These are phyloP conservation scores for Aspergillus homomorphus DNA, from an alignment of 495 filamentous ascomycete genomes.

Conservation along the genomic window DNA sequence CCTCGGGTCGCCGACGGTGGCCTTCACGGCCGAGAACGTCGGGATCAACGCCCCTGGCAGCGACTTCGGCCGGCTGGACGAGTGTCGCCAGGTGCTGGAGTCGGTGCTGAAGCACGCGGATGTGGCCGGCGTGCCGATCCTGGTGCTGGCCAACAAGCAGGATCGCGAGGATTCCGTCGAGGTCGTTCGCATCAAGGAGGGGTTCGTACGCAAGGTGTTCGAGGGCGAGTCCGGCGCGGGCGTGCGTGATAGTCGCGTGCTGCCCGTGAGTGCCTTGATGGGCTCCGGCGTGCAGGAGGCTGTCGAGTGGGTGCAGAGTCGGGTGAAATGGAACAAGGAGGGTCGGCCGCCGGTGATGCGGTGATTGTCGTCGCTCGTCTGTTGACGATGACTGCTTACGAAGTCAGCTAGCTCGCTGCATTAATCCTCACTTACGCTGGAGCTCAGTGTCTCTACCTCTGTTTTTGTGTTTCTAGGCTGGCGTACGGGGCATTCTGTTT, in stretches of 20 bases:
- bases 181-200: conserved; percentile 95
- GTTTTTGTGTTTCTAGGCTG: background rate
- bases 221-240: conserved; percentile 84
- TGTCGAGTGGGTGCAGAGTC: conserved; percentile 87
- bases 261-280: conserved; percentile 87
- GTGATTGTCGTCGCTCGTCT: conserved; percentile 35
- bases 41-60: conserved; percentile 47
- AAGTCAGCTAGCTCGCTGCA: background rate
- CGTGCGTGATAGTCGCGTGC: conserved; percentile 82
- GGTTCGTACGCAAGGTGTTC: conserved; percentile 87
- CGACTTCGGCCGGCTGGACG: conserved; percentile 68
- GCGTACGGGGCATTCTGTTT: background rate
- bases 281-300: conserved; percentile 91
- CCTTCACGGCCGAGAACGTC: conserved; percentile 36
- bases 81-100: conserved; percentile 86
- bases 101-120: conserved; percentile 77
- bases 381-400: background rate
- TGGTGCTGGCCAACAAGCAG: conserved; percentile 96
- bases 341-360: conserved; percentile 87
- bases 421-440: background rate
- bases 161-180: conserved; percentile 97
- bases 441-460: background rate
- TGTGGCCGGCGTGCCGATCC: conserved; percentile 83
- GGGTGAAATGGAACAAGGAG: conserved; percentile 97
- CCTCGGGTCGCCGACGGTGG: conserved; percentile 9